Evolutionary conservation across 1,284 basidiomycete genomes (phyloP).

Genomic region (Ganoderma leucocontextum): DNA sequence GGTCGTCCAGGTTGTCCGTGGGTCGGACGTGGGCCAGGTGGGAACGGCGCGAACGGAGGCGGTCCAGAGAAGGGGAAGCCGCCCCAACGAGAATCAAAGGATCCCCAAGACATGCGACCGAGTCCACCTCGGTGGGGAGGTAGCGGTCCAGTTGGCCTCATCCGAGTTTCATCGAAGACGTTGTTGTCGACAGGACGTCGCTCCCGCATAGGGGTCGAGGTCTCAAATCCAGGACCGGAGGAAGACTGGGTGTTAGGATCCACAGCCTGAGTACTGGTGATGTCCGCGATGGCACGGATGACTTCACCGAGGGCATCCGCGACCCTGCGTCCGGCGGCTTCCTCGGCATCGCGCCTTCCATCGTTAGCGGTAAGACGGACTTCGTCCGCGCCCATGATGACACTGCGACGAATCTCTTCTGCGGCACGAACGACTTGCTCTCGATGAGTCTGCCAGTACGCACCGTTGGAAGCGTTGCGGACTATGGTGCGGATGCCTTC

Average conservation of each 20-base stretch:
- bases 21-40: conserved; percentile 4
- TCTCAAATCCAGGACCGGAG: conserved; percentile 22
- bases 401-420: conserved; percentile 54
- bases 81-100: conserved; percentile 24
- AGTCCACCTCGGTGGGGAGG: conserved; percentile 12
- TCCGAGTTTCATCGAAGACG: neutral
- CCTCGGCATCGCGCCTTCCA: conserved; percentile 57
- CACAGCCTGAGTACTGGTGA: conserved; percentile 25
- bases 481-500: conserved; percentile 70
- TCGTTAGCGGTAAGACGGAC: conserved; percentile 51
- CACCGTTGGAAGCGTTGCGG: conserved; percentile 65
- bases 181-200: conserved; percentile 5
- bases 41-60: conserved; percentile 10
- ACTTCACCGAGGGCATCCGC: conserved; percentile 70
- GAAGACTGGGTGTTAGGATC: conserved; percentile 10
- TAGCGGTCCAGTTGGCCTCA: conserved; percentile 4
- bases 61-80: conserved; percentile 6
- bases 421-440: conserved; percentile 63
- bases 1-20: conserved; percentile 34
- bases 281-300: conserved; percentile 60
- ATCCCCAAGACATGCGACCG: conserved; percentile 24
- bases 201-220: conserved; percentile 34
- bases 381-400: conserved; percentile 48
- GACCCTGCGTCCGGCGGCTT: conserved; percentile 69
- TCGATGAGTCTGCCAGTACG: conserved; percentile 72